Evolutionary conservation across 1,284 basidiomycete genomes (phyloP).

Genomic region (Omphalotus olearius): DNA sequence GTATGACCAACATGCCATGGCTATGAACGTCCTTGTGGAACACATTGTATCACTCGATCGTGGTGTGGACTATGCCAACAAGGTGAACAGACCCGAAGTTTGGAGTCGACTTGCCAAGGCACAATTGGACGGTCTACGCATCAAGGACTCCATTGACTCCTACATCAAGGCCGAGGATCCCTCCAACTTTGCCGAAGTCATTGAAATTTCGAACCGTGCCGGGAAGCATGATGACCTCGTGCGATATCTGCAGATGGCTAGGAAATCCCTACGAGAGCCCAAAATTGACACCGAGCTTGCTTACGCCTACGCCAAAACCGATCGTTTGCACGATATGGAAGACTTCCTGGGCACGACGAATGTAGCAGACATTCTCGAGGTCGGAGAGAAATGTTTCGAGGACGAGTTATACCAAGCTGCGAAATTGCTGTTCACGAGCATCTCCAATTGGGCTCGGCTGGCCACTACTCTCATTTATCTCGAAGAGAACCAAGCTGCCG

Average conservation of each 20-base stretch:
- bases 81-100: constrained; percentile 94
- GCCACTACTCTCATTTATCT: constrained; percentile 99
- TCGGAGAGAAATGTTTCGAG: constrained; percentile 99
- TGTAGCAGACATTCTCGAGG: constrained; percentile 93
- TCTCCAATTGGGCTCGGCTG: constrained; percentile 97
- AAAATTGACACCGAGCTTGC: constrained; percentile 98
- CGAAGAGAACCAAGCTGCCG: constrained; percentile 96
- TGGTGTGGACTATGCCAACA: constrained; percentile 93
- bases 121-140: constrained; percentile 97
- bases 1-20: constrained; percentile 88
- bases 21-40: constrained; percentile 97
- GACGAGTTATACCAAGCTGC: constrained; percentile 98
- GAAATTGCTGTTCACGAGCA: constrained; percentile 93
- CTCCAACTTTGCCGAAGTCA: constrained; percentile 93
- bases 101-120: constrained; percentile 98
- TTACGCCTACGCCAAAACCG: constrained; percentile 96
- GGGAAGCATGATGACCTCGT: constrained; percentile 99
- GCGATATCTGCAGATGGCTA: constrained; percentile 98
- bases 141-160: constrained; percentile 98
- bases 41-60: constrained; percentile 98
- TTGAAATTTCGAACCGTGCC: constrained; percentile 93
- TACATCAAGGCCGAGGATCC: constrained; percentile 99
- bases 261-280: constrained; percentile 95
- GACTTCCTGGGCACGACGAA: constrained; percentile 99
- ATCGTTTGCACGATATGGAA: constrained; percentile 98